Evolutionary conservation across 345 rosid species (phyloP).

Genomic region (Arabidopsis suecica): DNA sequence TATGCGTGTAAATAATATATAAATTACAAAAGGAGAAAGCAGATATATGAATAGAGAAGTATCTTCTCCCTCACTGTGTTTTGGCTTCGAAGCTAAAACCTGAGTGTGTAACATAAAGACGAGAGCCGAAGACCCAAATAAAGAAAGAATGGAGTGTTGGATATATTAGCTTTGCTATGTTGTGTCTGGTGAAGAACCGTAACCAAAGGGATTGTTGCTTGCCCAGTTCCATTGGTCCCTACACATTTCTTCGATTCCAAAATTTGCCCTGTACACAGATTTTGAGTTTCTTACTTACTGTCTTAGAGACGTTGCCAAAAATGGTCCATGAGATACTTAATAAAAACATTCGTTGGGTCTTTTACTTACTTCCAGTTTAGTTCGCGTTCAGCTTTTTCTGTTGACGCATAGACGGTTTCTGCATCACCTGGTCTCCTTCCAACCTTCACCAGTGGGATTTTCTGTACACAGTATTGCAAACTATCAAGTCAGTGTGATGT

Average conservation of each 20-base stretch:
- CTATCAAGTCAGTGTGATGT: not conserved
- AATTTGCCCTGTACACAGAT: conserved; percentile 69
- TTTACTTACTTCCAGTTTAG: conserved; percentile 90
- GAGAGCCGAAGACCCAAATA: conserved; percentile 14
- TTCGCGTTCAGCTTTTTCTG: conserved; percentile 78
- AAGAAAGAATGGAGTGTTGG: conserved; percentile 22
- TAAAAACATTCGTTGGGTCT: not conserved
- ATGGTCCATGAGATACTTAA: not conserved
- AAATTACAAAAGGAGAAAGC: conserved; percentile 39
- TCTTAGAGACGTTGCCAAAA: conserved; percentile 2
- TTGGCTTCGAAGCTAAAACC: conserved; percentile 31
- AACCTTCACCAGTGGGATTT: conserved; percentile 77
- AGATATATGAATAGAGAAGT: conserved; percentile 26
- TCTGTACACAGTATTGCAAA: conserved; percentile 46
- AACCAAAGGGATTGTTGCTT: conserved; percentile 90
- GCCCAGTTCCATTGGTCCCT: conserved; percentile 99
- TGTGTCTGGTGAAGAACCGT: conserved; percentile 52
- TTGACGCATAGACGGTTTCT: conserved; percentile 88
- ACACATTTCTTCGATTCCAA: conserved; percentile 91
- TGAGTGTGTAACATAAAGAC: conserved; percentile 22
- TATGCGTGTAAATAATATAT: conserved; percentile 21
- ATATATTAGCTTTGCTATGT: conserved; percentile 31
- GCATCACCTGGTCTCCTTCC: conserved; percentile 92
- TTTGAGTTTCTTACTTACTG: conserved; percentile 10
- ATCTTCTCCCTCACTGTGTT: conserved; percentile 23